Conservation (phyloP, 768 basidiomycete species). For the Lyophyllum shimeji region DNA sequence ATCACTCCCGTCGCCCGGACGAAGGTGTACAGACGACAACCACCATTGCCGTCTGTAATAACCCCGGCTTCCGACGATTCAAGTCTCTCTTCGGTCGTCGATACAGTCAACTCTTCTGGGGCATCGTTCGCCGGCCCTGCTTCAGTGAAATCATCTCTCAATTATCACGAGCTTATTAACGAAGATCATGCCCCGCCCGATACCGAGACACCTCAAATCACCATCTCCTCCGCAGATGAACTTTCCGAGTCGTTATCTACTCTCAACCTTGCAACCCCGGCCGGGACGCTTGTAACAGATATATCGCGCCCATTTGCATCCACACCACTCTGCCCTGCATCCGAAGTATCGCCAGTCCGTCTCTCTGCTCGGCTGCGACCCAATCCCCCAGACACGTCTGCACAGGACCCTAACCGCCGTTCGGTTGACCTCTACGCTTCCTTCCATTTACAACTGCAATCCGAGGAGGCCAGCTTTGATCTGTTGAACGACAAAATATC, state of each 20-base stretch:
- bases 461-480: slow-evolving; percentile 49
- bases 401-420: slow-evolving; percentile 31
- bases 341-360: slow-evolving; percentile 23
- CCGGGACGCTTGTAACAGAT: slow-evolving; percentile 23
- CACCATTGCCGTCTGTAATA: slow-evolving; percentile 20
- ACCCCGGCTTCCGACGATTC: slow-evolving; percentile 10
- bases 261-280: slow-evolving; percentile 22
- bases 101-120: slow-evolving; percentile 21
- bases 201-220: slow-evolving; percentile 9
- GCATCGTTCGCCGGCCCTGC: slow-evolving; percentile 16
- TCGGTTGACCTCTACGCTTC: slow-evolving; percentile 48
- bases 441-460: slow-evolving; percentile 46
- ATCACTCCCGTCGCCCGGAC: slow-evolving; percentile 33
- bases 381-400: slow-evolving; percentile 18
- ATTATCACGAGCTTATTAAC: not conserved
- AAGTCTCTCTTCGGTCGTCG: slow-evolving; percentile 15
- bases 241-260: slow-evolving; percentile 26
- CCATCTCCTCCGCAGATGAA: slow-evolving; percentile 13
- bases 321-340: slow-evolving; percentile 15
- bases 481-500: slow-evolving; percentile 53
- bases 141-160: not conserved
- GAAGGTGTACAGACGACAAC: slow-evolving; percentile 27
- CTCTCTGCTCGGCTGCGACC: slow-evolving; percentile 26
- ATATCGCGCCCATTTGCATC: slow-evolving; percentile 23
- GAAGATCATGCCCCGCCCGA: not conserved